Evolutionary conservation across 2,329 filamentous ascomycete genomes (phyloP), one percentile per base, ranked within the genome.

Genomic region (Pseudogymnoascus verrucosus): DNA sequence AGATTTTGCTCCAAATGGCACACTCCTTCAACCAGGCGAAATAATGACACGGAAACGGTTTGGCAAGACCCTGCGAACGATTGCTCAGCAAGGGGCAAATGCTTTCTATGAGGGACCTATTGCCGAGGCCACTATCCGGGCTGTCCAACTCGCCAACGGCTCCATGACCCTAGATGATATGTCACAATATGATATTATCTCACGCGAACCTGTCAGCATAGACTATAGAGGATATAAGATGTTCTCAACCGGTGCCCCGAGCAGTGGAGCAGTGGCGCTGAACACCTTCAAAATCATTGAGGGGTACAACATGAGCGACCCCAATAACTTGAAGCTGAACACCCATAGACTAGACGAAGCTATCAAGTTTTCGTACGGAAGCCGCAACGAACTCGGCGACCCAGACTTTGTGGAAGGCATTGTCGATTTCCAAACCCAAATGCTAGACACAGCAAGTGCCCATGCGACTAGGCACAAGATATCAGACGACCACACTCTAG

Each of bases 301-400:
- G 74, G 89, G 90, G 16, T 96, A 89, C 74, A 74, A 78, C 39
- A 78, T 86, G 26, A 86, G 85, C 65, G 72, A 80, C 6, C 65
- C 69, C 34, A 70, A 75, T 10, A 77, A 83, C 47, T 74, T 75
- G 19, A 87, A 91, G 68, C 77, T 96, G 0, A 91, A 87, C 39
- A 88, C 88, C 0, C 95, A 98, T 75, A 85, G 90, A 12, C 82
- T 96, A 67, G 86, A 91, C 71, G 95, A 98, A 79, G 89, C 92
- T 11, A 91, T 96, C 78, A 84, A 91, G 21, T 98, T 96, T 74
- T 92, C 85, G 2, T 98, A 97, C 73, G 92, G 88, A 3, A 79
- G 89, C 69, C 86, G 92, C 64, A 82, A 86, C n/a, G 81, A 87
- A 28, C 82, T 98, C 0, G 93, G 92, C 4, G 95, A 98, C 73